Evolutionary conservation across 1,284 basidiomycete genomes (phyloP).

Genomic region (Phlebopus sp.): DNA sequence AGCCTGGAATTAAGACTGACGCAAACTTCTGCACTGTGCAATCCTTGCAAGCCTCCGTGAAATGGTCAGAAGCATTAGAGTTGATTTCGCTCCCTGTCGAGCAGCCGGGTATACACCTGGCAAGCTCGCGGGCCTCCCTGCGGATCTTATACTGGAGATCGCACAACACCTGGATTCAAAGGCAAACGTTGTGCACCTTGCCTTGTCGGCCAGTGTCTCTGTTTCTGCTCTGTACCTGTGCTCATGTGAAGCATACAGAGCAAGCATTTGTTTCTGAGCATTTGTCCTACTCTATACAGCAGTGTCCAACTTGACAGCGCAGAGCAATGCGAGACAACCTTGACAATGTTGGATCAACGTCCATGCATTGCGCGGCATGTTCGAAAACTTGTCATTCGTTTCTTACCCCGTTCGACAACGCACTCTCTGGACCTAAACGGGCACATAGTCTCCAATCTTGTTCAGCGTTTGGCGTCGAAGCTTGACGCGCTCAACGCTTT

Average conservation of each 20-base stretch:
- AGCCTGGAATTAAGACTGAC: no score
- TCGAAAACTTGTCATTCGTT: conserved; percentile 48
- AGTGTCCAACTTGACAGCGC: conserved; percentile 50
- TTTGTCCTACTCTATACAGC: conserved; percentile 59
- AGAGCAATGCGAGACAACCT: conserved; percentile 58
- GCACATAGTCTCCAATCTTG: conserved; percentile 43
- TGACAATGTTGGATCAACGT: conserved; percentile 54
- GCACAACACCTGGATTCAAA: conserved; percentile 49
- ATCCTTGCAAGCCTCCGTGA: no score
- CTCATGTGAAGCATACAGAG: conserved; percentile 32
- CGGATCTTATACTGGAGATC: conserved; percentile 65
- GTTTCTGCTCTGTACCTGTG: conserved; percentile 6
- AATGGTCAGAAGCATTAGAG: no score
- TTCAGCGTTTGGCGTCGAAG: conserved; percentile 42
- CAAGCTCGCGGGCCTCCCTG: conserved; percentile 41
- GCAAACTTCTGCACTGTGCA: no score
- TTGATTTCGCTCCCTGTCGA: no score
- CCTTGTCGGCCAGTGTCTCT: conserved; percentile 47
- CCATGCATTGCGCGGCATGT: conserved; percentile 64
- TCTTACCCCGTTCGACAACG: conserved; percentile 6
- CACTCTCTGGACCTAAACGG: conserved; percentile 26
- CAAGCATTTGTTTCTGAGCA: conserved; percentile 45
- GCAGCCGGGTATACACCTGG: neutral
- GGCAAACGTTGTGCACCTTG: conserved; percentile 54
- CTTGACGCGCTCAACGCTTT: conserved; percentile 64